Conservation (phyloP, 345 rosid species). For the Dimocarpus longan region DNA sequence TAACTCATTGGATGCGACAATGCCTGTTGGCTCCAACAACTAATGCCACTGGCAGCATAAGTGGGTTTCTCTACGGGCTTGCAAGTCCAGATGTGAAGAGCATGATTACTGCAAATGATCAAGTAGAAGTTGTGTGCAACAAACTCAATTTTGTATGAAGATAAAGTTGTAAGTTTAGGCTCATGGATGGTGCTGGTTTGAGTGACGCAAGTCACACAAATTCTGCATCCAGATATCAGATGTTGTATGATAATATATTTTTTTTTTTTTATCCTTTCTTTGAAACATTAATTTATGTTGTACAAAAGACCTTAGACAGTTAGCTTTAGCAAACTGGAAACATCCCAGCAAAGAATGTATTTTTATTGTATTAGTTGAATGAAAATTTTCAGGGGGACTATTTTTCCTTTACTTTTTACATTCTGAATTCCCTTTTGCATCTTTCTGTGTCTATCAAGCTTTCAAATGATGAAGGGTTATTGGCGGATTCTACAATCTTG, state of each 20-base stretch:
- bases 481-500: background rate
- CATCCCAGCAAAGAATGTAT: background rate
- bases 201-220: conserved; percentile 34
- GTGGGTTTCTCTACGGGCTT: background rate
- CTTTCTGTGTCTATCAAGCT: too few species aligned
- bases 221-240: conserved; percentile 8
- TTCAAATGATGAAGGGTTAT: too few species aligned
- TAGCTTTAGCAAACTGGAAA: conserved; percentile 1
- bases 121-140: background rate
- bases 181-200: conserved; percentile 26
- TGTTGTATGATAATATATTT: conserved; percentile 22
- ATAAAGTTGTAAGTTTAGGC: background rate
- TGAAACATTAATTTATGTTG: conserved; percentile 17
- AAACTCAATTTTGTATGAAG: conserved; percentile 25
- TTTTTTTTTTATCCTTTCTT: background rate
- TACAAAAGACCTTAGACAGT: conserved; percentile 24
- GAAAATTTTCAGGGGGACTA: background rate
- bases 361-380: background rate
- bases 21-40: background rate
- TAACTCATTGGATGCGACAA: background rate
- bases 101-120: background rate
- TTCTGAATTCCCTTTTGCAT: background rate
- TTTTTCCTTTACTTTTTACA: background rate
- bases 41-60: background rate
- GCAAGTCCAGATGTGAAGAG: background rate